Base-by-base conservation (phyloP, 176 grass and related monocot species). In the Phoenix dactylifera region DNA sequence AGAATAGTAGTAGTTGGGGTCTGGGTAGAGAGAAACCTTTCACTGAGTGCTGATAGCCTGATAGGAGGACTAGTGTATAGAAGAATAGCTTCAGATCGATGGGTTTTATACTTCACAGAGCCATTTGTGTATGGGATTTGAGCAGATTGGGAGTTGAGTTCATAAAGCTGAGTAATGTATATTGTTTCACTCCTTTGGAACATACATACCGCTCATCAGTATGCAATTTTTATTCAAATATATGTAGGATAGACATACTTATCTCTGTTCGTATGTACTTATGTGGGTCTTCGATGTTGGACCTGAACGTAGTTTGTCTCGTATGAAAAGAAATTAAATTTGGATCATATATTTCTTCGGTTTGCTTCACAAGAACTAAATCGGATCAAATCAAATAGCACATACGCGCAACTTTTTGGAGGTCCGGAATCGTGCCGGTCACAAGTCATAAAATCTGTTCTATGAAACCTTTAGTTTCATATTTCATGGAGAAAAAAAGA, bases 161-260 rank as follows among this genome's bases (percentile, higher is more conserved):
- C 18, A 65, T 52, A 65, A 65, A 26, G 22, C 25, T 18, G 5
- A 65, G 24, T 49, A 28, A 18, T 65, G 63, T 65, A 65, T 65
- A 65, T 26, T 28, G 57, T n/a, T 65, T 51, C 18, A 65, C 63
- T 65, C 49, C 50, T 65, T 65, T 52, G 49, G 26, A 49, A 52
- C 49, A 26, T 64, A n/a, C 5, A 65, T 64, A 65, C 63, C 49
- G 52, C 51, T 52, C 49, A 52, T 52, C 15, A 26, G 24, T 65
- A 28, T 52, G 63, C 23, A 65, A 65, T 65, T 25, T 65, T 65
- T 52, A 65, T 51, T 52, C 59, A 1, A 14, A 63, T 49, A 7
- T 49, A 10, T 62, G 22, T 12, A 39, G 35, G 35, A 39, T 35
- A 35, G 2, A 35, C 9, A 39, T 39, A 39, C 32, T 39, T 10